Evolutionary conservation across 148 eudicot species (phyloP), one percentile per base, ranked within the genome.

Genomic region (Rhododendron molle): DNA sequence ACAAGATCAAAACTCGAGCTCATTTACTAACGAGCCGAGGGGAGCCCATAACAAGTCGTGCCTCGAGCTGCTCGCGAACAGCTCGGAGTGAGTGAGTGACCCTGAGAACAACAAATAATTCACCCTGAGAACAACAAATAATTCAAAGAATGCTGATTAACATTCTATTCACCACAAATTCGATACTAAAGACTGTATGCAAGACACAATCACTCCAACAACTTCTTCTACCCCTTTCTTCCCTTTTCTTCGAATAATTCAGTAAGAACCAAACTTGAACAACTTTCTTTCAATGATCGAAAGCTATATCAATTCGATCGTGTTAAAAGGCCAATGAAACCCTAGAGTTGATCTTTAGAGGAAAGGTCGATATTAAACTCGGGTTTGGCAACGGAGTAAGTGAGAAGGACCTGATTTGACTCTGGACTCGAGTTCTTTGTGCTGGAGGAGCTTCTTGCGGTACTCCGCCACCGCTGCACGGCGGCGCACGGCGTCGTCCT

Each of bases 401-500:
- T 46, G 7, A 18, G 43, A 47, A 11, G n/a, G 13, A 92, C 94
- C 94, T 91, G 86, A 85, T 38, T 91, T 86, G 36, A 78, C 88
- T 16, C 91, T 88, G 65, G 94, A 89, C 46, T 92, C 94, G 56
- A 91, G 91, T 73, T 91, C 94, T 7, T 91, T 90, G 67, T 92
- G 92, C 81, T 87, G 87, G 76, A 92, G 92, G 1, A 91, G 89
- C 88, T 91, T 92, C 74, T 89, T 92, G 7, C 90, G 90, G 78
- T 92, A 91, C 0, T 92, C 94, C 0, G 90, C 91, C 12, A 81
- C 60, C 28, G 91, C 88, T 0, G 91, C 65, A 26, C 90, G 91
- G 71, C 94, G 94, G 36, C 90, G 90, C 7, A 90, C 65, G 8
- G 65, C 92, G 20, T 91, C 94, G 15, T 91, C 94, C 47, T 92